These are phyloP conservation scores for Podaxis mareebaensis DNA, from an alignment of 768 basidiomycete species.

Conservation along the genomic window DNA sequence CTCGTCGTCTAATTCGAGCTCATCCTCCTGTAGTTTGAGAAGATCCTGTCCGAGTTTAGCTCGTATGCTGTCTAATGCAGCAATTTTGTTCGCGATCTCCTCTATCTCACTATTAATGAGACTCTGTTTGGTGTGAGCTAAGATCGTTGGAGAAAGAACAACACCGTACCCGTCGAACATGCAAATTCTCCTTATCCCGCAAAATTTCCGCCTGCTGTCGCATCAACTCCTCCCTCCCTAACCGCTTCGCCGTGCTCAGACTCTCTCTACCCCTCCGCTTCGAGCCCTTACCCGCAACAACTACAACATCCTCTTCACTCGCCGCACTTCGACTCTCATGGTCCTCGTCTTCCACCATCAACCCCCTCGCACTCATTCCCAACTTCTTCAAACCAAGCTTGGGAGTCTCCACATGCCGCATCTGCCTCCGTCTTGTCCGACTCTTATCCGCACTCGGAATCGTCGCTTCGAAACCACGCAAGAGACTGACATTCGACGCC, in stretches of 20 bases:
- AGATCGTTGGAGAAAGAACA: neutral
- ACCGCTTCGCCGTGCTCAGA: conserved; percentile 62
- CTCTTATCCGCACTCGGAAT: conserved; percentile 87
- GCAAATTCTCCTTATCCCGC: conserved; percentile 90
- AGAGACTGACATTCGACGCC: conserved; percentile 73
- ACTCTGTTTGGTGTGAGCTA: conserved; percentile 48
- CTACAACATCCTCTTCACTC: conserved; percentile 78
- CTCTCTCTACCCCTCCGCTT: conserved; percentile 65
- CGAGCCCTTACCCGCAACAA: conserved; percentile 48
- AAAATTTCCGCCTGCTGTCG: conserved; percentile 85
- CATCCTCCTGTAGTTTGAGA: conserved; percentile 89
- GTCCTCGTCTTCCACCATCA: conserved; percentile 60
- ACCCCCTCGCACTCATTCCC: conserved; percentile 76
- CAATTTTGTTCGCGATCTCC: conserved; percentile 90
- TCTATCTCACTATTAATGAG: conserved; percentile 84
- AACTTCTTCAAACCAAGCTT: conserved; percentile 77
- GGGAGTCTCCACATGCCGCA: conserved; percentile 77
- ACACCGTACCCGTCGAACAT: conserved; percentile 77
- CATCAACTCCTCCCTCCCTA: conserved; percentile 83
- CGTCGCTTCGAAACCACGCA: conserved; percentile 93
- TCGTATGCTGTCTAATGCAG: conserved; percentile 78
- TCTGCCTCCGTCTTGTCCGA: conserved; percentile 72
- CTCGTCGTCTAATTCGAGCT: conserved; percentile 96
- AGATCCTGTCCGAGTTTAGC: conserved; percentile 80
- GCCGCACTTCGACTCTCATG: conserved; percentile 59